These are phyloP conservation scores for Barnettozyma hawaiiensis DNA, from an alignment of 1,139 yeast genomes.

Conservation along the genomic window DNA sequence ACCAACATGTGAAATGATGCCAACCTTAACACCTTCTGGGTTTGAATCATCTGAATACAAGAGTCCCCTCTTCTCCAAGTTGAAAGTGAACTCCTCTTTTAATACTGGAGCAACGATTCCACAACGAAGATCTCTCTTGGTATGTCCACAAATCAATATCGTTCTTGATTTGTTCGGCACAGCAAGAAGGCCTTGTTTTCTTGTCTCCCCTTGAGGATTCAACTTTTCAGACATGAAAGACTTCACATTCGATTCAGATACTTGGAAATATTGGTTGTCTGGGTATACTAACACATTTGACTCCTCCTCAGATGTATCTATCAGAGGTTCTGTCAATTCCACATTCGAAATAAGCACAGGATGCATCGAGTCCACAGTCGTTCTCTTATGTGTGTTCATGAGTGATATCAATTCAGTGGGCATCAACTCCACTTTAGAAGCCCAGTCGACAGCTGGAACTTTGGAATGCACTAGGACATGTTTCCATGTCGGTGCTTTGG, in stretches of 20 bases:
- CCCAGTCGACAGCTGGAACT: constrained; percentile 39
- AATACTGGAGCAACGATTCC: constrained; percentile 59
- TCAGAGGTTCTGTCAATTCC: constrained; percentile 13
- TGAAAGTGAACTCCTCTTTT: constrained; percentile 42
- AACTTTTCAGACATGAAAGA: constrained; percentile 42
- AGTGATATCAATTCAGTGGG: constrained; percentile 40
- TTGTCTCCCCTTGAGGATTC: constrained; percentile 32
- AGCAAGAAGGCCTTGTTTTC: constrained; percentile 6
- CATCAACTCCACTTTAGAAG: constrained; percentile 47
- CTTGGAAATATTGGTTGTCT: constrained; percentile 40
- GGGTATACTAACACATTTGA: constrained; percentile 41
- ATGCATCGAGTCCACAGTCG: constrained; percentile 36
- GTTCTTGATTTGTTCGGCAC: constrained; percentile 17
- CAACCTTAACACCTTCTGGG: constrained; percentile 39
- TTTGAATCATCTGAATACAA: constrained; percentile 23
- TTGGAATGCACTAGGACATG: constrained; percentile 50
- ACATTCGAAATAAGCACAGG: constrained; percentile 51
- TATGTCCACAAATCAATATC: constrained; percentile 63
- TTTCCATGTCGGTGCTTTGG: constrained; percentile 48
- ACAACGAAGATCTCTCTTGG: constrained; percentile 58
- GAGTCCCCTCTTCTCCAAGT: constrained; percentile 32
- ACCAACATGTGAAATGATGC: constrained; percentile 62
- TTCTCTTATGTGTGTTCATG: constrained; percentile 31
- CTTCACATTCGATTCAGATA: constrained; percentile 31
- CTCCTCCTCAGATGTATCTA: neutral